A percentile compares a stretch with the other conserved stretches of the same genome.
Evolutionary conservation across 2,329 filamentous ascomycete species (phyloP).

Genomic region (Huntiella omanensis): DNA sequence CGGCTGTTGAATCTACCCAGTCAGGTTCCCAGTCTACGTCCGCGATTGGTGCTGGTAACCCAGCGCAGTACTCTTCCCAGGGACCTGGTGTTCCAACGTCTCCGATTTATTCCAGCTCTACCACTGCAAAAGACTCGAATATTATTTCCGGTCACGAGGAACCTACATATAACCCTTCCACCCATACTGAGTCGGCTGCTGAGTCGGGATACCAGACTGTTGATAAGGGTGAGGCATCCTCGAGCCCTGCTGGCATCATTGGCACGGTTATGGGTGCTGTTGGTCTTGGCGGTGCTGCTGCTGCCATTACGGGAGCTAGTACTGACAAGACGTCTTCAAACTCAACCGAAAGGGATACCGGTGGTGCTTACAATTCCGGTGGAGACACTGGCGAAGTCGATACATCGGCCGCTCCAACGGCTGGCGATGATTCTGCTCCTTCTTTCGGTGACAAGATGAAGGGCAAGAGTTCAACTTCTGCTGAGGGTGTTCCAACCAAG

Average conservation of each 20-base stretch:
- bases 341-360: neutral
- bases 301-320: neutral
- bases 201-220: too few species aligned
- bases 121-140: too few species aligned
- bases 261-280: constrained; percentile 8
- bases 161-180: neutral
- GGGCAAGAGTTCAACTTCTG: neutral
- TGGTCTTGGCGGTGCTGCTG: constrained; percentile 7
- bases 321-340: neutral
- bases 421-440: neutral
- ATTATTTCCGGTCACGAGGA: too few species aligned
- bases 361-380: neutral
- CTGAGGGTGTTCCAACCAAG: neutral
- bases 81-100: too few species aligned
- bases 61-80: too few species aligned
- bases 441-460: neutral
- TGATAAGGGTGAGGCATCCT: neutral
- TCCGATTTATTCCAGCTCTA: too few species aligned
- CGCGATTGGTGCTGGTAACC: too few species aligned
- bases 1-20: too few species aligned
- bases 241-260: constrained; percentile 1
- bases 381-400: neutral
- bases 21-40: too few species aligned
- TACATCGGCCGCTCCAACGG: neutral
- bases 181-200: neutral